Base-by-base conservation (phyloP, 2,329 filamentous ascomycete species). In the Colletotrichum sp. region DNA sequence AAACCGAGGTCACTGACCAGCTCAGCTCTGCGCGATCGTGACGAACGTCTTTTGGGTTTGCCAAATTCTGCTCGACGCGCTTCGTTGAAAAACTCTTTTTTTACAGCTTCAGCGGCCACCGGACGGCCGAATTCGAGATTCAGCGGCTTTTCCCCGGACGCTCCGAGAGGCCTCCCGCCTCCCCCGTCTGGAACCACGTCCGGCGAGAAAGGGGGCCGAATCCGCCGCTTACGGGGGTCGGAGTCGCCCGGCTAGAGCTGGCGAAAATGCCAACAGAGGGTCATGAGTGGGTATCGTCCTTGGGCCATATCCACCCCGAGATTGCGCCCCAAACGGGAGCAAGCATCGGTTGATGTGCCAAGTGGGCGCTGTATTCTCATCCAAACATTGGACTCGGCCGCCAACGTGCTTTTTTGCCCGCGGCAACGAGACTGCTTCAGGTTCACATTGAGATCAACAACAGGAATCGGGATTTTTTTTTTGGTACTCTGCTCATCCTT, bases 271-370 rank as follows among this genome's bases (percentile, higher is more conserved):
- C 28, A 38, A 38, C 18, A 60, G 70, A 60, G 62, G 34, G 26
- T 65, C 34, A 18, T 12, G 13, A 13, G 73, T 75, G 73, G 73
- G 43, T 73, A 48, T 58, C 24, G 34, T 65, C 58, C 58, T 60
- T 65, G 43, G 32, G 55, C 8, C 24, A 48, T 66, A n/a, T 21
- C 70, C 73, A 73, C 48, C 8, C 73, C 64, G 70, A 75, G 64
- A 75, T 75, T 75, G 64, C 64, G 48, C 56, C 64, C 56, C 32
- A 65, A 75, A 72, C 30, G 61, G 68, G 36, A 15, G 30, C 36
- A 61, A 66, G 68, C 68, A 55, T 62, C 68, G 13, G 62, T 24
- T 55, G 43, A 24, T 48, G 32, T 34, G 30, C 32, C 15, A 65
- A 73, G 71, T 56, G 38, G 64, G 15, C 48, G 67, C 48, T 28